A percentile compares a stretch with the other conserved stretches of the same genome.
These are phyloP conservation scores for Anastatica hierochuntica DNA, from an alignment of 345 rosid genomes.

Conservation along the genomic window DNA sequence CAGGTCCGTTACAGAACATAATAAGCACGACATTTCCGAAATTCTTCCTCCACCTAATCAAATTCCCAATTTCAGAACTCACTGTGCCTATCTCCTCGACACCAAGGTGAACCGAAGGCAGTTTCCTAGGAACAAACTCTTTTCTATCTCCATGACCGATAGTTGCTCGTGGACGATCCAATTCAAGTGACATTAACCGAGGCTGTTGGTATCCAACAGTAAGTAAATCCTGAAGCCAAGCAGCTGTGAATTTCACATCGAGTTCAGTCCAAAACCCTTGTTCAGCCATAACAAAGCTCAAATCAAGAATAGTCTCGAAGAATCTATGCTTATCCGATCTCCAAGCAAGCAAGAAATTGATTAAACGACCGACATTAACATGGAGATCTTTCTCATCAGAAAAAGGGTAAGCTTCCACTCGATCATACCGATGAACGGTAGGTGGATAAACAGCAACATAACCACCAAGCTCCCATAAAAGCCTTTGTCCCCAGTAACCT, in stretches of 20 bases:
- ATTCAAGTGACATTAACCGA: slow-evolving; percentile 77
- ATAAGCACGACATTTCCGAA: slow-evolving; percentile 86
- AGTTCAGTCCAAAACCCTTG: slow-evolving; percentile 85
- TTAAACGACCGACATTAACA: slow-evolving; percentile 80
- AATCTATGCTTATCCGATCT: slow-evolving; percentile 72
- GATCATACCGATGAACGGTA: slow-evolving; percentile 68
- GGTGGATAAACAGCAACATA: slow-evolving; percentile 83
- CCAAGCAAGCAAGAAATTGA: slow-evolving; percentile 77
- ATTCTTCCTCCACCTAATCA: slow-evolving; percentile 85
- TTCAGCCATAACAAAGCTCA: slow-evolving; percentile 85
- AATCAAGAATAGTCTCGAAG: slow-evolving; percentile 74
- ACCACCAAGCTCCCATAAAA: slow-evolving; percentile 96
- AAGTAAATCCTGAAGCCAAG: slow-evolving; percentile 94
- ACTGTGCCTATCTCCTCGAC: slow-evolving; percentile 90
- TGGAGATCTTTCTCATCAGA: slow-evolving; percentile 95
- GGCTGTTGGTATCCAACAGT: slow-evolving; percentile 91
- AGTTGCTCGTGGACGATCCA: slow-evolving; percentile 65
- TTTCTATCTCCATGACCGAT: slow-evolving; percentile 90
- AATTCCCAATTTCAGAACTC: slow-evolving; percentile 73
- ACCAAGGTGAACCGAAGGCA: slow-evolving; percentile 86
- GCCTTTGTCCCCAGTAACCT: slow-evolving; percentile 96
- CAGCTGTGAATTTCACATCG: slow-evolving; percentile 79
- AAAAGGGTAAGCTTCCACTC: slow-evolving; percentile 78
- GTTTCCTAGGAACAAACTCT: slow-evolving; percentile 65
- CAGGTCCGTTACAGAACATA: slow-evolving; percentile 87